Evolutionary conservation across 2,329 filamentous ascomycete species (phyloP), one percentile per base, ranked within the genome.

Genomic region (Zopfia rhizophila): DNA sequence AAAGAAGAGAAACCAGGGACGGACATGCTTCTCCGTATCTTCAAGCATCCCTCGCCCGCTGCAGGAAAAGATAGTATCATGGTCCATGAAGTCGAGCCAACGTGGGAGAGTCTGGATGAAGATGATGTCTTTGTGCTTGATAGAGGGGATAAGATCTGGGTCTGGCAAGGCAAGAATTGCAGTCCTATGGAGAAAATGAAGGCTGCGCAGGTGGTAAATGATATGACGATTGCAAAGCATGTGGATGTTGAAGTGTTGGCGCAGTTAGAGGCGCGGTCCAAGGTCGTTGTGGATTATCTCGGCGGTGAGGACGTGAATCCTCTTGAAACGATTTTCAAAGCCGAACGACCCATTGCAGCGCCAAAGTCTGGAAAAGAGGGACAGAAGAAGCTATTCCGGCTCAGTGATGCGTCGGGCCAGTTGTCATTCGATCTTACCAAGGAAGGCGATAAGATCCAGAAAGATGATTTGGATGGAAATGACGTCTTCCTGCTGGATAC

Each of bases 181-280:
- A 84, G 81, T 33, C 85, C 85, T 0, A 86, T 87, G 82, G 86
- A 89, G 61, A 88, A 86, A 72, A 81, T 81, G 31, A 86, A 85
- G 70, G 83, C 84, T 0, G 85, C 85, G 0, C 83, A 86, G 63
- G 83, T 88, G 2, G 85, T 88, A 4, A 80, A 86, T 58, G 82
- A 86, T 48, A 77, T 85, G 78, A 86, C 81, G 0, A 69, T 82
- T 6, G 83, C 83, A 10, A 88, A 87, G 61, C 81, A 85, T 53
- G 63, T 82, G 31, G 82, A 87, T 41, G 83, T 87, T 18, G 84
- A 88, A 64, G 85, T 89, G 7, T 63, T 88, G 5, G 77, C 83
- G 1, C 84, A 88, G 61, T 69, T 75, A 0, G 86, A 88, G 51
- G 78, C 78, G 16, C 75, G 82, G 12, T 79, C 81, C 1, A 73